Conservation (phyloP, 306 rosid genomes). For the Ceratonia siliqua region DNA sequence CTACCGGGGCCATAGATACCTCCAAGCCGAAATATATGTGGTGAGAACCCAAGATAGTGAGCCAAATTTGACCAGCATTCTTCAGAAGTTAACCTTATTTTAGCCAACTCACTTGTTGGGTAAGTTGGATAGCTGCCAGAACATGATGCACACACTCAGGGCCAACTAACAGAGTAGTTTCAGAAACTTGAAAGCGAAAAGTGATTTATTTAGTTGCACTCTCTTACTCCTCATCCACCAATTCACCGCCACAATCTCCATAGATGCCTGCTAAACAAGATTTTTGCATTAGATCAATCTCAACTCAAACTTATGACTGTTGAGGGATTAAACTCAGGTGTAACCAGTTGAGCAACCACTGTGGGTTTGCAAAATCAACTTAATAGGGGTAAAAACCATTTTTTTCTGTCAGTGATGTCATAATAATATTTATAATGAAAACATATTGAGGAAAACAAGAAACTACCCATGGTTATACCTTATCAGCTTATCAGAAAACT, state of each 20-base stretch:
- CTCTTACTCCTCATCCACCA: slow-evolving; percentile 91
- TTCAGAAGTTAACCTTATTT: slow-evolving; percentile 74
- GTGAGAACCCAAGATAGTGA: slow-evolving; percentile 48
- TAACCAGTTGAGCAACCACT: slow-evolving; percentile 1
- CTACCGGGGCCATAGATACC: slow-evolving; percentile 97
- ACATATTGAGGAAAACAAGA: background rate
- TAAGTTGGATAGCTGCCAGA: slow-evolving; percentile 64
- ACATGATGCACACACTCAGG: slow-evolving; percentile 33
- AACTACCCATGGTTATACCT: background rate
- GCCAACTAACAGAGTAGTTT: slow-evolving; percentile 30
- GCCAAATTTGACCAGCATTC: slow-evolving; percentile 74
- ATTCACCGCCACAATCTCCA: slow-evolving; percentile 71
- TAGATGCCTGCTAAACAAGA: slow-evolving; percentile 65
- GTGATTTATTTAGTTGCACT: slow-evolving; percentile 36
- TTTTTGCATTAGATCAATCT: background rate
- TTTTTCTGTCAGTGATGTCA: background rate
- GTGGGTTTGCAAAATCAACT: slow-evolving; percentile 7
- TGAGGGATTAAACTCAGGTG: background rate
- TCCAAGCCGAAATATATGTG: slow-evolving; percentile 75
- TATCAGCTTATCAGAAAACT: background rate
- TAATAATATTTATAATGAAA: background rate
- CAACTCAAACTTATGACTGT: background rate
- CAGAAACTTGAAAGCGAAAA: slow-evolving; percentile 32
- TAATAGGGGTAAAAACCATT: background rate
- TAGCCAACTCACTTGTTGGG: slow-evolving; percentile 58